phyloP scores from a whole-genome alignment of 176 grass and related monocot genomes.

The Eremochloa ophiuroides region DNA sequence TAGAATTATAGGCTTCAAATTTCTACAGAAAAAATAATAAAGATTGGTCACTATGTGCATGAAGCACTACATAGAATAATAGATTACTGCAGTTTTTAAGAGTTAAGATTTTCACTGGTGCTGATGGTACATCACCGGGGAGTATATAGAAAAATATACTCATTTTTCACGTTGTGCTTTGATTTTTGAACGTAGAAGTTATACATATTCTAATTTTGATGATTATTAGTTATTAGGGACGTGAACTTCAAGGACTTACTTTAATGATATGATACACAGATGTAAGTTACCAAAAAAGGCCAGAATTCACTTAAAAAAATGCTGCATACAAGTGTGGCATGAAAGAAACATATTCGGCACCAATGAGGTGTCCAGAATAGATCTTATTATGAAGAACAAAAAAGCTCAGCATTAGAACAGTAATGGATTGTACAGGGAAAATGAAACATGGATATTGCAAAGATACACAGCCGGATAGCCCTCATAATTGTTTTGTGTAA shows the following conservation, averaged over 20 bases:
- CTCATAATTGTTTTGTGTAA: neutral
- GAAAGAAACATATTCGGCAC: neutral
- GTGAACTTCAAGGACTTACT: neutral
- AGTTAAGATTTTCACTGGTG: neutral
- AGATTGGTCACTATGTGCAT: constrained; percentile 10
- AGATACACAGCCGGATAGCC: neutral
- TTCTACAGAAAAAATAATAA: constrained; percentile 55
- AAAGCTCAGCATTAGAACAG: neutral
- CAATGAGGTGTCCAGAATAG: neutral
- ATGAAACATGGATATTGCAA: neutral
- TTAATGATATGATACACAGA: neutral
- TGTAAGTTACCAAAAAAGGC: neutral
- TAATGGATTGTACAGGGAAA: constrained; percentile 4
- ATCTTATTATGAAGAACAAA: constrained; percentile 4
- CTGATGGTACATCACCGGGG: neutral
- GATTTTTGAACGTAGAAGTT: neutral
- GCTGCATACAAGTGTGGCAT: neutral
- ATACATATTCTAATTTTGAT: neutral
- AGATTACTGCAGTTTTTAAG: neutral
- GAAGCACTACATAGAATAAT: neutral
- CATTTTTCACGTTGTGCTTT: neutral
- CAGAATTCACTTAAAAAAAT: neutral
- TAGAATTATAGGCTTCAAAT: constrained; percentile 94
- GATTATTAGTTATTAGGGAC: neutral
- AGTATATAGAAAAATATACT: constrained; percentile 2